These are phyloP conservation scores for Picochlorum sp. DNA, from an alignment of 139 green algal species.

Conservation along the genomic window DNA sequence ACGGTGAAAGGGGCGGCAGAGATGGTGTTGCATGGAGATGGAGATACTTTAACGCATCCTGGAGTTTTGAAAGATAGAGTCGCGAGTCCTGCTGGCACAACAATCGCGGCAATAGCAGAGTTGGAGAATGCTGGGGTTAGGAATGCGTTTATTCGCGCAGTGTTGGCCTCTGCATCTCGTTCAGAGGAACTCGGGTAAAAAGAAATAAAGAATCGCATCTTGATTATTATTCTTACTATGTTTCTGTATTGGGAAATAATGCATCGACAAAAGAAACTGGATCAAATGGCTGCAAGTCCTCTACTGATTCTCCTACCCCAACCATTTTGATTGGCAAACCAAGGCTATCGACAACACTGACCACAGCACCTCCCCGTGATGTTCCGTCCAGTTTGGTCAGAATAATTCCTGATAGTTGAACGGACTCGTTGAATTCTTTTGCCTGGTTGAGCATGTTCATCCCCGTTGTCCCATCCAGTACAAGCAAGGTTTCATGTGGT, in stretches of 20 bases:
- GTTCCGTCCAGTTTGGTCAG: conserved; percentile 98
- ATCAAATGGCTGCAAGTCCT: conserved; percentile 95
- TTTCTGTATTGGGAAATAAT: conserved; percentile 53
- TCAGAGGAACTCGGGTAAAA: conserved; percentile 34
- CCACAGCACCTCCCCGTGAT: conserved; percentile 69
- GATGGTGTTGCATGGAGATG: conserved; percentile 26
- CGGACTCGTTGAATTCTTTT: conserved; percentile 80
- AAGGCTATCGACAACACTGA: conserved; percentile 88
- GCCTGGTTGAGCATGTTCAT: conserved; percentile 95
- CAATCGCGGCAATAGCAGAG: conserved; percentile 55
- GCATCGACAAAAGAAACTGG: conserved; percentile 82
- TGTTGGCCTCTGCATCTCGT: conserved; percentile 41
- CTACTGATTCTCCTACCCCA: conserved; percentile 84
- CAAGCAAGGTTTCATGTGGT: conserved; percentile 84
- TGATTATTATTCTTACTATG: background rate
- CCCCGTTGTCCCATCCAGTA: conserved; percentile 96
- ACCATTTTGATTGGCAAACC: conserved; percentile 95
- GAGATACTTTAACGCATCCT: conserved; percentile 32
- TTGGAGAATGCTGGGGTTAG: conserved; percentile 56
- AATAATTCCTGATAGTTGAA: conserved; percentile 83
- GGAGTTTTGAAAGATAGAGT: conserved; percentile 68
- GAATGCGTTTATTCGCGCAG: conserved; percentile 56
- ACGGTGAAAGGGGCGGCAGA: conserved; percentile 57
- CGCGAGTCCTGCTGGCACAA: conserved; percentile 38
- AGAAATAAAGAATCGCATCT: background rate